phyloP scores from a whole-genome alignment of 2,329 filamentous ascomycete species.

The Arthrobotrys entomopaga region DNA sequence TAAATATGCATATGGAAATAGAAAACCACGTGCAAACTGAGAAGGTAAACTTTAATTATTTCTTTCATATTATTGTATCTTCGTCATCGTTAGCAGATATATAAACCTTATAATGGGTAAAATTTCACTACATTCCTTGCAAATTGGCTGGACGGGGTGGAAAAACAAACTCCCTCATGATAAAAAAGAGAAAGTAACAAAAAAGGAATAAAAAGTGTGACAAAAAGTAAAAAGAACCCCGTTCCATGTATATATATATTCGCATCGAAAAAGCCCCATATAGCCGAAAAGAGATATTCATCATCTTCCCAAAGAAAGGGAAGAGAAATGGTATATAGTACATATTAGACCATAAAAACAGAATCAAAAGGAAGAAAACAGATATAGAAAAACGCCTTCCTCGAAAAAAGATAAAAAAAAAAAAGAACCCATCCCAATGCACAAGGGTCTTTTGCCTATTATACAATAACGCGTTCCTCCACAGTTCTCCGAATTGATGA shows the following conservation, averaged over 20 bases:
- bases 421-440: constrained; percentile 44
- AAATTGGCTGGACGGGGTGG: not conserved
- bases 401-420: constrained; percentile 23
- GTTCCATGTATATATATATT: constrained; percentile 28
- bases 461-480: constrained; percentile 39
- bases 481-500: constrained; percentile 4
- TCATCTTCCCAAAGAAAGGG: constrained; percentile 15
- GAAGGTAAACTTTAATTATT: too few relatives aligned
- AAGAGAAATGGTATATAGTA: constrained; percentile 44
- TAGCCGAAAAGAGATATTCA: constrained; percentile 11
- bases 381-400: constrained; percentile 44
- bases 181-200: not conserved
- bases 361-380: not conserved
- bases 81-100: too few relatives aligned
- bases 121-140: constrained; percentile 1
- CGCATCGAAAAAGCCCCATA: constrained; percentile 10
- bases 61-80: too few relatives aligned
- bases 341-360: constrained; percentile 29
- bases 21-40: too few relatives aligned
- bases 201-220: constrained; percentile 3
- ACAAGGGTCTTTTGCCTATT: constrained; percentile 48
- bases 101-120: too few relatives aligned
- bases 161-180: constrained; percentile 1
- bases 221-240: constrained; percentile 9
- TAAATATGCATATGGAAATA: too few relatives aligned